Conservation (phyloP, 2,329 filamentous ascomycete species). For the Clonostachys chloroleuca region DNA sequence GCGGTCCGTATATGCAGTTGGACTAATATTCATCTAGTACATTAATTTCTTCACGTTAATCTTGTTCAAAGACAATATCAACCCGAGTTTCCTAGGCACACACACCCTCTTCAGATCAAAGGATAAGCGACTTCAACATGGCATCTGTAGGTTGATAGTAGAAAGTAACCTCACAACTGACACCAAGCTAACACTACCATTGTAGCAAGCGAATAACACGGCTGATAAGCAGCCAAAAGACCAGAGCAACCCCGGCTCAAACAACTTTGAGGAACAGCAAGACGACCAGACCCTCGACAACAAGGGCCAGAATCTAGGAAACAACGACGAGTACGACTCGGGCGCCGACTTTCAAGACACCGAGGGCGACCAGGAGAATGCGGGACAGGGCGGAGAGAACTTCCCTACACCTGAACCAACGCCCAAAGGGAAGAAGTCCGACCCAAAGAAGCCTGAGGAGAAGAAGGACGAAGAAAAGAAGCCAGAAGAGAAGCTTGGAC, state of each 20-base stretch:
- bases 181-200: not conserved
- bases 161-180: conserved; percentile 1
- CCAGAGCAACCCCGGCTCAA: conserved; percentile 5
- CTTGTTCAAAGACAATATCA: not conserved
- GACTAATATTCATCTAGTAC: not conserved
- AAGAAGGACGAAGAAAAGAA: not conserved
- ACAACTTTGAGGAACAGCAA: conserved; percentile 2
- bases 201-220: not conserved
- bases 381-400: conserved; percentile 1
- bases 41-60: not conserved
- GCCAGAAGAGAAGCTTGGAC: not conserved
- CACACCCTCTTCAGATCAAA: not conserved
- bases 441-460: not conserved
- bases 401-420: too few relatives aligned
- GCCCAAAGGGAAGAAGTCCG: not conserved
- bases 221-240: not conserved
- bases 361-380: conserved; percentile 1
- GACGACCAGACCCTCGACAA: conserved; percentile 2
- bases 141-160: not conserved
- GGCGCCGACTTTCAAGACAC: conserved; percentile 5
- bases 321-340: conserved; percentile 4
- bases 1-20: not conserved
- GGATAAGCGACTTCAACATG: not conserved
- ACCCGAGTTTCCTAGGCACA: not conserved
- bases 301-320: not conserved